These are phyloP conservation scores for Gentiana dahurica DNA, from an alignment of 257 asterid genomes.

Conservation along the genomic window DNA sequence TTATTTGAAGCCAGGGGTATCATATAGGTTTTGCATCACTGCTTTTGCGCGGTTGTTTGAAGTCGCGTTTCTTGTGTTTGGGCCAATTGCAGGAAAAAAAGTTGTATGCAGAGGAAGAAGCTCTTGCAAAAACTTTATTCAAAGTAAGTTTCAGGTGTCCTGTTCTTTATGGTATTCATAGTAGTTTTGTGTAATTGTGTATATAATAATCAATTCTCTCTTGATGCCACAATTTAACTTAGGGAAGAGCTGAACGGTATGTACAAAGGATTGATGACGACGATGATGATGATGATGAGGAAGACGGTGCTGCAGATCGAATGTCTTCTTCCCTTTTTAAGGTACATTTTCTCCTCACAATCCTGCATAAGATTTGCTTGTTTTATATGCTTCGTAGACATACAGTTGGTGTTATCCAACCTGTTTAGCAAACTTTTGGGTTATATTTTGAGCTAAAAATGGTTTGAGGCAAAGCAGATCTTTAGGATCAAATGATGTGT, in stretches of 20 bases:
- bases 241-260: slow-evolving; percentile 39
- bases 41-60: background rate
- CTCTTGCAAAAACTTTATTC: slow-evolving; percentile 52
- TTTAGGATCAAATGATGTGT: no score
- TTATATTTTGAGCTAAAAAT: no score
- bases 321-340: slow-evolving; percentile 25
- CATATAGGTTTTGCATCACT: background rate
- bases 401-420: no score
- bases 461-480: no score
- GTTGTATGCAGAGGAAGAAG: slow-evolving; percentile 71
- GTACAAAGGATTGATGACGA: slow-evolving; percentile 55
- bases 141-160: slow-evolving; percentile 20
- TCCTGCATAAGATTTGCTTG: background rate
- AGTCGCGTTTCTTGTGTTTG: background rate
- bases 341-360: slow-evolving; percentile 21
- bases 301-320: slow-evolving; percentile 14
- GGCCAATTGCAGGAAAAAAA: slow-evolving; percentile 33
- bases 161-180: background rate
- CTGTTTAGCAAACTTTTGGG: no score
- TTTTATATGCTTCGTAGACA: no score
- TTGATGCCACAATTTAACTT: slow-evolving; percentile 4
- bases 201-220: slow-evolving; percentile 1
- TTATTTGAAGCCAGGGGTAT: background rate
- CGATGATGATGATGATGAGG: slow-evolving; percentile 31
- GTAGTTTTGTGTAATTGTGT: background rate